Base-by-base conservation (phyloP, 2,329 filamentous ascomycete genomes). In the Passalora sequoiae region DNA sequence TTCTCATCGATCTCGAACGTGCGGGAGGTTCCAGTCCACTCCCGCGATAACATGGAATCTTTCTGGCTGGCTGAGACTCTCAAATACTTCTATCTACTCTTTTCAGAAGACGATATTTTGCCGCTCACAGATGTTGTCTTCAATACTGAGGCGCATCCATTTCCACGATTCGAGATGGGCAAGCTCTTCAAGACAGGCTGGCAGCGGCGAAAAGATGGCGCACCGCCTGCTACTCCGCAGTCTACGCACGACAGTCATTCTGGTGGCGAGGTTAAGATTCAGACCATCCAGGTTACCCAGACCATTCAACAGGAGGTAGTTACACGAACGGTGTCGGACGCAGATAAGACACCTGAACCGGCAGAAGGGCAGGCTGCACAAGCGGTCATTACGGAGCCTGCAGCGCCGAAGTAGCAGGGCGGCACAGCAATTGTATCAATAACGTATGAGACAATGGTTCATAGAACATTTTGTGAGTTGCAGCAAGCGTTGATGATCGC, bases 31-130 rank as follows among this genome's bases (percentile, higher is more conserved):
- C 89, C 89, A 15, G 80, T 88, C 0, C 65, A 71, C 10, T 70
- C 73, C 33, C 75, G 80, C 47, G 91, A 98, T 66, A 97, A 97
- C 57, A 96, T 98, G 91, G 92, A 98, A 70, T 94, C 88, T 63
- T 97, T 97, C 69, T 98, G 92, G 92, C 78, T 98, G 73, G 89
- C 92, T 35, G 92, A 98, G 70, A 98, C 92, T 16, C 73, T 98
- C 32, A 98, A 98, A 69, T 98, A 98, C 65, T 85, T 98, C 64
- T 98, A 95, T 66, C 78, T 98, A 29, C 75, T 98, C 24, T 98
- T 98, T 69, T 89, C 87, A 2, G 81, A 86, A 3, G 74, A 83
- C 52, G 86, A 94, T 48, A 67, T 96, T 27, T 72, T 97, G 30
- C 88, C 89, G 2, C 74, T 98, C 22, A 85, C 92, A 56, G 79